phyloP scores from a whole-genome alignment of 2,329 filamentous ascomycete genomes.

The Emydomyces testavorans region DNA sequence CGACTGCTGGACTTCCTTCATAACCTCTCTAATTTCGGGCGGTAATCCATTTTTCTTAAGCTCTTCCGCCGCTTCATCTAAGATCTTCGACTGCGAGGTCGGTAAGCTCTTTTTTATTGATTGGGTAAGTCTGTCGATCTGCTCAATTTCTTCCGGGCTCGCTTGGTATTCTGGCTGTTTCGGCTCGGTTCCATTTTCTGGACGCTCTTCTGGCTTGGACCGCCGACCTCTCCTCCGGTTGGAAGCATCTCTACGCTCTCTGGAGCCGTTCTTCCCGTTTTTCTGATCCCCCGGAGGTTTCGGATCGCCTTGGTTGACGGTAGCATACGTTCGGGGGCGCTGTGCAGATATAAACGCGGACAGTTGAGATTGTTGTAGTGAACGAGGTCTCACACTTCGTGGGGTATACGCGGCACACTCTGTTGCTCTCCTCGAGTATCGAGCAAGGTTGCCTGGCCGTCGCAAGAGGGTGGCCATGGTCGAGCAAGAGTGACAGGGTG shows the following conservation, averaged over 20 bases:
- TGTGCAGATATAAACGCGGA: slow-evolving; percentile 28
- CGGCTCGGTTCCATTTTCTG: slow-evolving; percentile 26
- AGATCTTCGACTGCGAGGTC: slow-evolving; percentile 46
- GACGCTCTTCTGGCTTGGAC: not conserved
- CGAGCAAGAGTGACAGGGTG: slow-evolving; percentile 25
- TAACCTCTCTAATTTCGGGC: slow-evolving; percentile 52
- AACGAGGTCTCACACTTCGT: slow-evolving; percentile 34
- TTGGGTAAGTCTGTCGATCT: slow-evolving; percentile 47
- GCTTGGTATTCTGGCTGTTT: slow-evolving; percentile 35
- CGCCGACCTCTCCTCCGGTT: no score
- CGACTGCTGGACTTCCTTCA: slow-evolving; percentile 42
- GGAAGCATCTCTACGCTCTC: slow-evolving; percentile 31
- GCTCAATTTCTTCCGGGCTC: slow-evolving; percentile 45
- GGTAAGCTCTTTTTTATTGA: slow-evolving; percentile 50
- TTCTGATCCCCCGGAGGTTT: slow-evolving; percentile 33
- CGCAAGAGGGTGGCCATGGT: slow-evolving; percentile 57
- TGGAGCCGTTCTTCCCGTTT: slow-evolving; percentile 35
- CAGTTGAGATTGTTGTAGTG: slow-evolving; percentile 29
- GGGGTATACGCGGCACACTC: slow-evolving; percentile 40
- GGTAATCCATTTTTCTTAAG: slow-evolving; percentile 61
- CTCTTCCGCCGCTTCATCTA: slow-evolving; percentile 50
- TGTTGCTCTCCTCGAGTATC: slow-evolving; percentile 48
- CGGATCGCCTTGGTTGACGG: slow-evolving; percentile 35
- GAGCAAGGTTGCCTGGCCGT: slow-evolving; percentile 55
- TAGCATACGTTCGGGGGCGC: slow-evolving; percentile 33